phyloP scores from a whole-genome alignment of 257 asterid species.

The Ilex aquifolium region DNA sequence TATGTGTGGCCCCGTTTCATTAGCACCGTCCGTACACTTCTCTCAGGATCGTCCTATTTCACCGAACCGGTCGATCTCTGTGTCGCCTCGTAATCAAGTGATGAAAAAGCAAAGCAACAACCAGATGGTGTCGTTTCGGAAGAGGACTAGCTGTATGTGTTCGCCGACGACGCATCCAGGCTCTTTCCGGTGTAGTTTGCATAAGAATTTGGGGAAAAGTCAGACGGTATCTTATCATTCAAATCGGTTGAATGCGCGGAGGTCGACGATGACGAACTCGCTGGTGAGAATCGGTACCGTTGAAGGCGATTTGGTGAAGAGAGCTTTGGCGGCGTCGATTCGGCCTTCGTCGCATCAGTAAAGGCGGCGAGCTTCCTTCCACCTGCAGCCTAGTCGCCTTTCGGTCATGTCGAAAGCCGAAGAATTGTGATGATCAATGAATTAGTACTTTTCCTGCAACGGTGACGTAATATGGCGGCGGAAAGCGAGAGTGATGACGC shows the following conservation, averaged over 20 bases:
- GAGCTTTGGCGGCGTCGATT: slow-evolving; percentile 45
- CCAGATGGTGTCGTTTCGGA: slow-evolving; percentile 15
- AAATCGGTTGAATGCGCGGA: slow-evolving; percentile 32
- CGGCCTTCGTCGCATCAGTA: slow-evolving; percentile 54
- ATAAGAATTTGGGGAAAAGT: slow-evolving; percentile 21
- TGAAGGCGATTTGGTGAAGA: slow-evolving; percentile 41
- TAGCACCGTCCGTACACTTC: slow-evolving; percentile 27
- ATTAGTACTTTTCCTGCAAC: too few species aligned
- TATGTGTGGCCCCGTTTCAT: slow-evolving; percentile 3
- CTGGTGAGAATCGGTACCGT: slow-evolving; percentile 39
- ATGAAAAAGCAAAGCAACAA: background rate
- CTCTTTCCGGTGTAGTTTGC: slow-evolving; percentile 62
- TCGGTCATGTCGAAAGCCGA: slow-evolving; percentile 26
- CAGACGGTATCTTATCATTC: slow-evolving; percentile 28
- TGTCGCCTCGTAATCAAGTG: slow-evolving; percentile 17
- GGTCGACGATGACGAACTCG: slow-evolving; percentile 48
- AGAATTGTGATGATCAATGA: background rate
- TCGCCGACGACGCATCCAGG: slow-evolving; percentile 72
- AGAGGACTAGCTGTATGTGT: slow-evolving; percentile 46
- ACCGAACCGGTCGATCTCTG: slow-evolving; percentile 33
- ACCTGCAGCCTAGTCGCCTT: slow-evolving; percentile 33
- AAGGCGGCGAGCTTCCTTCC: slow-evolving; percentile 44
- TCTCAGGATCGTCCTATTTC: slow-evolving; percentile 30
- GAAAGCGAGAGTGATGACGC: too few species aligned
- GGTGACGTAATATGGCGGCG: slow-evolving; percentile 4